A percentile compares a stretch with the other conserved stretches of the same genome.
These are phyloP conservation scores for Solanum hybrid DNA, from an alignment of 305 asterid genomes.

Conservation along the genomic window DNA sequence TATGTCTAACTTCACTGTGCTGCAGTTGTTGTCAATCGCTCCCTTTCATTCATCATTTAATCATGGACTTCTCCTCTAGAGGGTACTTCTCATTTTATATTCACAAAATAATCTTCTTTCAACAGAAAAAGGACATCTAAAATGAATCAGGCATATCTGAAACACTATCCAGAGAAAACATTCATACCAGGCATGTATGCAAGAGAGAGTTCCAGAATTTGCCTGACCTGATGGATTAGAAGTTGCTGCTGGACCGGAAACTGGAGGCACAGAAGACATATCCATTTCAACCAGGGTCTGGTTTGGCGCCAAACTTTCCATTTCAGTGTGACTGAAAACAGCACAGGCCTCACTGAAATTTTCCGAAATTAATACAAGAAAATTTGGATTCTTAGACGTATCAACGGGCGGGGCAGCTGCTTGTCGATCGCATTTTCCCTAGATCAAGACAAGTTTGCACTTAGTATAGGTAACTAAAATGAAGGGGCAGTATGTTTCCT, in stretches of 20 bases:
- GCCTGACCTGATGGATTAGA: constrained; percentile 49
- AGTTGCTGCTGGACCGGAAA: constrained; percentile 40
- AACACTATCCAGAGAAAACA: constrained; percentile 8
- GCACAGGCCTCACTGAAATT: constrained; percentile 68
- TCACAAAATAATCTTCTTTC: constrained; percentile 1
- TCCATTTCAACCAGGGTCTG: constrained; percentile 77
- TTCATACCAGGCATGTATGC: not conserved
- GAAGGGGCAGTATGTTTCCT: not conserved
- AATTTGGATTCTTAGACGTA: constrained; percentile 63
- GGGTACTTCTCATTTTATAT: not conserved
- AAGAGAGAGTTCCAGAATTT: constrained; percentile 1
- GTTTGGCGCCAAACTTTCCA: constrained; percentile 42
- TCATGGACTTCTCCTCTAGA: not conserved
- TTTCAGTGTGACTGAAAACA: constrained; percentile 56
- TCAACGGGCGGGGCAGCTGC: constrained; percentile 66
- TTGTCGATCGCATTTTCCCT: constrained; percentile 76
- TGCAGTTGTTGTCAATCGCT: not conserved
- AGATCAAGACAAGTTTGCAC: constrained; percentile 10
- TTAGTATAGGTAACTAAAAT: not conserved
- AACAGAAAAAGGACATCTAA: not conserved
- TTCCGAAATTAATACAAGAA: constrained; percentile 84
- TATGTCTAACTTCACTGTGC: not conserved
- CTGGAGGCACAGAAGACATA: constrained; percentile 41
- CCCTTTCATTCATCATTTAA: not conserved
- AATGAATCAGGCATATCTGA: not conserved